These are phyloP conservation scores for Simmondsia chinensis DNA, from an alignment of 148 eudicot species.

Conservation along the genomic window DNA sequence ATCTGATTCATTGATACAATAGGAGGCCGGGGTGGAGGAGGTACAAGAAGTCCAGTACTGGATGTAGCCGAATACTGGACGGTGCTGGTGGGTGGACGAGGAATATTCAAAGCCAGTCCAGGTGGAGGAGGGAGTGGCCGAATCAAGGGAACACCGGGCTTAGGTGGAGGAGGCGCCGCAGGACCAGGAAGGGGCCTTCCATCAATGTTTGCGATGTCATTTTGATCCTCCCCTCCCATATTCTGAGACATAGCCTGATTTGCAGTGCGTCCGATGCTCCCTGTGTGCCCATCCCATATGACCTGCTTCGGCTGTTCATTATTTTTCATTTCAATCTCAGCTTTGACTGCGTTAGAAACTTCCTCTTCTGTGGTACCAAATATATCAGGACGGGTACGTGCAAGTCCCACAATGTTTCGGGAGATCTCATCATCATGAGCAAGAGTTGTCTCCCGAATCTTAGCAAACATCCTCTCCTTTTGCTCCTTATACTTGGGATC, in stretches of 20 bases:
- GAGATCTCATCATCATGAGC: slow-evolving; percentile 78
- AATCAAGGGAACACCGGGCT: slow-evolving; percentile 44
- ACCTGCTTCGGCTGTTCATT: slow-evolving; percentile 90
- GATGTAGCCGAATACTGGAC: slow-evolving; percentile 40
- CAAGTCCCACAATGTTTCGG: slow-evolving; percentile 71
- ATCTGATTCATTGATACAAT: slow-evolving; percentile 24
- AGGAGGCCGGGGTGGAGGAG: slow-evolving; percentile 47
- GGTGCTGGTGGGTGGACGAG: slow-evolving; percentile 38
- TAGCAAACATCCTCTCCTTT: slow-evolving; percentile 85
- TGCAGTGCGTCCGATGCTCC: slow-evolving; percentile 80
- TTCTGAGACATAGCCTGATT: slow-evolving; percentile 75
- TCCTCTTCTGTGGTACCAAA: slow-evolving; percentile 89
- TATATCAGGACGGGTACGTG: slow-evolving; percentile 77
- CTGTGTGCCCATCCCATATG: slow-evolving; percentile 87
- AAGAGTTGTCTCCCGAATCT: slow-evolving; percentile 79
- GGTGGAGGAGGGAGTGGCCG: slow-evolving; percentile 78
- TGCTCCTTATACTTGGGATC: slow-evolving; percentile 90
- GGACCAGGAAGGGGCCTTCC: slow-evolving; percentile 57
- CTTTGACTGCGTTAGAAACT: slow-evolving; percentile 81
- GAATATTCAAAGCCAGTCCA: slow-evolving; percentile 50
- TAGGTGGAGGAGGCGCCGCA: slow-evolving; percentile 63
- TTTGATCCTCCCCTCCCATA: slow-evolving; percentile 40
- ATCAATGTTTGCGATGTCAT: slow-evolving; percentile 28
- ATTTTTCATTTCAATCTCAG: slow-evolving; percentile 75
- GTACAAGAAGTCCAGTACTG: slow-evolving; percentile 27